Conservation (phyloP, 2,329 filamentous ascomycete genomes). For the Microdochium trichocladiopsis region DNA sequence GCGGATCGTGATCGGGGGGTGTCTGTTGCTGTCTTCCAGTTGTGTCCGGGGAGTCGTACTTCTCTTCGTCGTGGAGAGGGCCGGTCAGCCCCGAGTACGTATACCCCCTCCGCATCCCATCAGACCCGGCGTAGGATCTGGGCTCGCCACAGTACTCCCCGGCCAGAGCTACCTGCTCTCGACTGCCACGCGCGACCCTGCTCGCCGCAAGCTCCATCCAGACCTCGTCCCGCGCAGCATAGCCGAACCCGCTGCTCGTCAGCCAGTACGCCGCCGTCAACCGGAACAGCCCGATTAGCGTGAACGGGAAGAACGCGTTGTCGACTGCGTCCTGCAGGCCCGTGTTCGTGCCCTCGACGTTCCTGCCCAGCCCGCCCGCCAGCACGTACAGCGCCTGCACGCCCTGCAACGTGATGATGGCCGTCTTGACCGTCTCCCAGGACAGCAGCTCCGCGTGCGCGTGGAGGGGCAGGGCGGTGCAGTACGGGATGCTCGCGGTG, state of each 20-base stretch:
- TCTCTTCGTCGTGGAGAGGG: background rate
- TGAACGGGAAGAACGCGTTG: background rate
- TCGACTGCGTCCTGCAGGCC: background rate
- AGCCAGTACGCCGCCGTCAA: background rate
- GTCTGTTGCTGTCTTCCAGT: background rate
- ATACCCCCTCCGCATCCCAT: background rate
- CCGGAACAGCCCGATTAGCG: background rate
- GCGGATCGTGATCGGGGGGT: background rate
- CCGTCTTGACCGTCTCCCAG: constrained; percentile 10
- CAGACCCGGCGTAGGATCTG: background rate
- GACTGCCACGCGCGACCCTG: background rate
- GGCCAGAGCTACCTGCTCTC: too few relatives aligned
- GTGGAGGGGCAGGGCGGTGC: constrained; percentile 8
- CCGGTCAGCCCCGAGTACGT: background rate
- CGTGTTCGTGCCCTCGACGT: constrained; percentile 5
- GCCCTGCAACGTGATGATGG: constrained; percentile 15
- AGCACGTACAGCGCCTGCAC: constrained; percentile 3
- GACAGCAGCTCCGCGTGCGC: constrained; percentile 7
- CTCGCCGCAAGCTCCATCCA: background rate
- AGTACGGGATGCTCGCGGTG: constrained; percentile 4
- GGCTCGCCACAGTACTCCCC: background rate
- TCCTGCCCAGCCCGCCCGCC: constrained; percentile 1
- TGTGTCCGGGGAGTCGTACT: background rate
- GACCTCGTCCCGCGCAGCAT: background rate
- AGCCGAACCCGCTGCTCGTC: background rate